phyloP scores from a whole-genome alignment of 306 rosid genomes.

The Corylus avellana region DNA sequence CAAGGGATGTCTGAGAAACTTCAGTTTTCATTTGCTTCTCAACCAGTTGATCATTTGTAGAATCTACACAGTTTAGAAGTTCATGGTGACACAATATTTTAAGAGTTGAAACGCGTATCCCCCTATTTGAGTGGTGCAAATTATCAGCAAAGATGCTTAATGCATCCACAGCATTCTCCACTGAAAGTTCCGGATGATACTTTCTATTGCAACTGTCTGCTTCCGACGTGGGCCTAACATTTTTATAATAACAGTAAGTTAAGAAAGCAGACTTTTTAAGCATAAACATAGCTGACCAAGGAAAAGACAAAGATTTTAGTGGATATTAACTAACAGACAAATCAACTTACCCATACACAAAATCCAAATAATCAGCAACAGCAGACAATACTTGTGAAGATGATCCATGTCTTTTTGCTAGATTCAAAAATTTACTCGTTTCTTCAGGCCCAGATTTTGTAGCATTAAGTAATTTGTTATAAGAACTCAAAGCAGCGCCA shows the following conservation, averaged over 20 bases:
- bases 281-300: constrained; percentile 1
- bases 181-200: constrained; percentile 53
- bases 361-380: constrained; percentile 80
- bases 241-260: constrained; percentile 25
- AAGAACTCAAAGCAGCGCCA: constrained; percentile 64
- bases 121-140: constrained; percentile 65
- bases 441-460: constrained; percentile 37
- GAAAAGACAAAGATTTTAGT: constrained; percentile 4
- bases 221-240: constrained; percentile 53
- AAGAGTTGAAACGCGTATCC: constrained; percentile 68
- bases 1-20: constrained; percentile 33
- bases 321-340: neutral
- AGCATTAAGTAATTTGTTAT: constrained; percentile 36
- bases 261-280: constrained; percentile 12
- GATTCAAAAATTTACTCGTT: constrained; percentile 49
- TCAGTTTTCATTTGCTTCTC: constrained; percentile 58
- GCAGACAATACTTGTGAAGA: constrained; percentile 65
- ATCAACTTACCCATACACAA: constrained; percentile 61
- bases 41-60: constrained; percentile 47
- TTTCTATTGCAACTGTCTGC: constrained; percentile 34
- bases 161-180: constrained; percentile 40
- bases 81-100: constrained; percentile 67
- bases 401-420: constrained; percentile 66
- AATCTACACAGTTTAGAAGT: constrained; percentile 37
- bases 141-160: constrained; percentile 60